Percentiles rank a stretch among this genome's conserved stretches.
These are phyloP conservation scores for Candida broadrunensis DNA, from an alignment of 805 yeast species.

Conservation along the genomic window DNA sequence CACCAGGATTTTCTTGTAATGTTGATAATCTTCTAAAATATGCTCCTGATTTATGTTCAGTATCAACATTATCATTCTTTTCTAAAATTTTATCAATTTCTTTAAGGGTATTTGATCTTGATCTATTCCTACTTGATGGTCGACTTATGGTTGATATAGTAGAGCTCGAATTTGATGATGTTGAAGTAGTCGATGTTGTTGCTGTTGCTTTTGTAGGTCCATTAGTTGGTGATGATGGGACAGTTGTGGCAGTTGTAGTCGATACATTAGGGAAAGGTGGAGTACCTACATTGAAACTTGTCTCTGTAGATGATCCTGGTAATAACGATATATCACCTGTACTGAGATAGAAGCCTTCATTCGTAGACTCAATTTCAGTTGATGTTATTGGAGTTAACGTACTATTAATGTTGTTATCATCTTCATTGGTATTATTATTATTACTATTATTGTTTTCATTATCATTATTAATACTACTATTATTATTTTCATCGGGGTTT, in stretches of 20 bases:
- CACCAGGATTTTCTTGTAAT: constrained; percentile 49
- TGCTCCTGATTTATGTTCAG: constrained; percentile 55
- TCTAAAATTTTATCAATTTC: constrained; percentile 36
- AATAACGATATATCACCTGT: constrained; percentile 15
- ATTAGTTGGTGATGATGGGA: constrained; percentile 7
- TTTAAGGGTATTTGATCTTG: constrained; percentile 33
- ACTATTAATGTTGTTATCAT: neutral
- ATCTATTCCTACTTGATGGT: constrained; percentile 13
- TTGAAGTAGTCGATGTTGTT: neutral
- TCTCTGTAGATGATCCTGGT: constrained; percentile 10
- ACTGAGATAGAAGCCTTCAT: neutral
- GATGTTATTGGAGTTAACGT: neutral
- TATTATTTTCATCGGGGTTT: neutral
- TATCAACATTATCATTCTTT: constrained; percentile 34
- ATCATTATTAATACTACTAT: neutral
- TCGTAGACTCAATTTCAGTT: neutral
- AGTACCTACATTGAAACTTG: neutral
- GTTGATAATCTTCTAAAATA: constrained; percentile 65
- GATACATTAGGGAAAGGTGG: constrained; percentile 11
- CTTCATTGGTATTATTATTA: neutral
- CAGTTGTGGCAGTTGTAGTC: constrained; percentile 12
- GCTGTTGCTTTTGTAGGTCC: constrained; percentile 12
- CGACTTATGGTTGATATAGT: neutral
- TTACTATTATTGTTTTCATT: neutral
- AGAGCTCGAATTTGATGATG: neutral